A percentile compares a stretch with the other conserved stretches of the same genome.
These are phyloP conservation scores for Diaporthe sp. DNA, from an alignment of 2,329 filamentous ascomycete genomes.

Conservation along the genomic window DNA sequence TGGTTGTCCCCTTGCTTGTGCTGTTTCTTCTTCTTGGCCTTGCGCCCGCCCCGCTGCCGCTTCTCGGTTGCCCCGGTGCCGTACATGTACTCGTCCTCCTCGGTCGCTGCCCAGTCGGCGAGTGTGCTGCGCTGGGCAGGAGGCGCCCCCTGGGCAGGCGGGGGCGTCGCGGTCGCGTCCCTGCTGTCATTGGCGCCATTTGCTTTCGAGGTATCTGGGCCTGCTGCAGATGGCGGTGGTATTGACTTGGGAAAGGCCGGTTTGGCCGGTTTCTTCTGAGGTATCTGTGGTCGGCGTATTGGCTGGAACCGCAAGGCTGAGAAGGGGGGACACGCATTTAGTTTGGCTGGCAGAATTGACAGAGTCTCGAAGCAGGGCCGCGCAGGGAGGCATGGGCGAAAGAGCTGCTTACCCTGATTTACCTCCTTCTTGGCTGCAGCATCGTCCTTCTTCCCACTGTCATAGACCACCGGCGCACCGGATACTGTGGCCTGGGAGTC, in stretches of 20 bases:
- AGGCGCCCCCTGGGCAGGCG: constrained; percentile 47
- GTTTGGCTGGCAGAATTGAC: not conserved
- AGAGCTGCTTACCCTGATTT: constrained; percentile 49
- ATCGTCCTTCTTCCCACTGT: constrained; percentile 61
- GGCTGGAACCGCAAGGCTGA: constrained; percentile 86
- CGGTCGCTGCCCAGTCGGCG: constrained; percentile 82
- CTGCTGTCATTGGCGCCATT: constrained; percentile 44
- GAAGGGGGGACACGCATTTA: constrained; percentile 43
- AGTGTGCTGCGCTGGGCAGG: constrained; percentile 73
- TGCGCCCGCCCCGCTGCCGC: constrained; percentile 78
- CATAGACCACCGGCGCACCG: constrained; percentile 79
- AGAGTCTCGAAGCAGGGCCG: not conserved
- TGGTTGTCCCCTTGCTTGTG: constrained; percentile 70
- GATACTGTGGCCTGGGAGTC: constrained; percentile 74
- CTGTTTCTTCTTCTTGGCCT: constrained; percentile 77
- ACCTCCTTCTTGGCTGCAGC: constrained; percentile 68
- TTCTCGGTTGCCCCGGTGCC: constrained; percentile 66
- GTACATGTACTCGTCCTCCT: constrained; percentile 86
- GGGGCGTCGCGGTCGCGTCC: constrained; percentile 50
- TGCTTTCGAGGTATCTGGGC: constrained; percentile 38
- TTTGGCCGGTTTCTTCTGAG: constrained; percentile 72
- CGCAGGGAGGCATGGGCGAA: not conserved
- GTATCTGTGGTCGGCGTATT: constrained; percentile 79
- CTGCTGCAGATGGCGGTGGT: constrained; percentile 40
- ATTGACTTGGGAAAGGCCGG: constrained; percentile 62